These are phyloP conservation scores for Stemphylium vesicarium DNA, from an alignment of 2,329 filamentous ascomycete species.

Conservation along the genomic window DNA sequence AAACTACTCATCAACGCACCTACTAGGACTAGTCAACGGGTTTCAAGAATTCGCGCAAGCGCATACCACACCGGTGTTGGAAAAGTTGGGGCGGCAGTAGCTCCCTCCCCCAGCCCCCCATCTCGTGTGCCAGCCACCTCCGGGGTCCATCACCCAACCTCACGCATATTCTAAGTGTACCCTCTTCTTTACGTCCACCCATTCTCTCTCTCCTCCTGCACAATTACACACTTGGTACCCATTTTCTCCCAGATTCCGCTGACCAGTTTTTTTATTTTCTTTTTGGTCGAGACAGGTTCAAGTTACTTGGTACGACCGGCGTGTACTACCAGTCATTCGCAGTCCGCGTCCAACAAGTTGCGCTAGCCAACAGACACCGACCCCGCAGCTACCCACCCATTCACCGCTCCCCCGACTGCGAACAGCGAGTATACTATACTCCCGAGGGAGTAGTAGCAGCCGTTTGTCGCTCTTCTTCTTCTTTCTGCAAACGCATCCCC, in stretches of 20 bases:
- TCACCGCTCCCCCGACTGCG: constrained; percentile 21
- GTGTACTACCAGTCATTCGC: constrained; percentile 6
- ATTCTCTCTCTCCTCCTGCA: constrained; percentile 15
- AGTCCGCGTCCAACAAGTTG: constrained; percentile 7
- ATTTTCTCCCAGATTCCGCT: constrained; percentile 10
- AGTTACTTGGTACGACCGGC: not conserved
- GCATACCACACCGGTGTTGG: constrained; percentile 10
- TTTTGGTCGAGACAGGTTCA: not conserved
- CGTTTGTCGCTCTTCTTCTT: not conserved
- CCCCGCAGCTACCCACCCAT: constrained; percentile 24
- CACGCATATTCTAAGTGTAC: constrained; percentile 37
- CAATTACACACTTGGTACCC: constrained; percentile 18
- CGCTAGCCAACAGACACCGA: constrained; percentile 23
- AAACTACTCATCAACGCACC: not conserved
- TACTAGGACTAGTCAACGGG: constrained; percentile 2
- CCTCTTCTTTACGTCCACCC: constrained; percentile 38
- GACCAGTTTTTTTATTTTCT: constrained; percentile 13
- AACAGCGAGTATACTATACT: constrained; percentile 4
- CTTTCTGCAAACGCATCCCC: constrained; percentile 10
- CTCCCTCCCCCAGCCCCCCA: constrained; percentile 22
- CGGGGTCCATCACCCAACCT: constrained; percentile 25
- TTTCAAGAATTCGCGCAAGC: constrained; percentile 11
- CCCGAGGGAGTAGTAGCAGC: not conserved
- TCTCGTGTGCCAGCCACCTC: constrained; percentile 19
- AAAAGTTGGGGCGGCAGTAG: constrained; percentile 8